A percentile compares a stretch with the other conserved stretches of the same genome.
Conservation (phyloP, 768 basidiomycete species). For the Butyriboletus loyo region DNA sequence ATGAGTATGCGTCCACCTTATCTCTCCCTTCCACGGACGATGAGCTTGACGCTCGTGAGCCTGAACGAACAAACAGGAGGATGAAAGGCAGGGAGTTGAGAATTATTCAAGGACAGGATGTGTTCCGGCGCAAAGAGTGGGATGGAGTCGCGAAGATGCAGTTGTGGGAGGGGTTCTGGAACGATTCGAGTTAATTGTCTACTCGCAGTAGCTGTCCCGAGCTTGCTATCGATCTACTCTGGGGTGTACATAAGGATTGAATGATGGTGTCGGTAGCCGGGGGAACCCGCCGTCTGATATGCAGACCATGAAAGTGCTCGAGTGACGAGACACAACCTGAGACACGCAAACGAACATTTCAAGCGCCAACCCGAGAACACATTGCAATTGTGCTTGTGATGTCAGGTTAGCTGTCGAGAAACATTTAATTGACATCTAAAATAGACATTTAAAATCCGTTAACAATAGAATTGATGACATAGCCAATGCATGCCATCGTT, state of each 20-base stretch:
- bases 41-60: constrained; percentile 63
- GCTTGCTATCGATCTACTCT: neutral
- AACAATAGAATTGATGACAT: too few species aligned
- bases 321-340: neutral
- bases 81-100: constrained; percentile 87
- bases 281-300: neutral
- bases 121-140: constrained; percentile 49
- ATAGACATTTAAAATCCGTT: too few species aligned
- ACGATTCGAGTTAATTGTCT: neutral
- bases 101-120: constrained; percentile 72
- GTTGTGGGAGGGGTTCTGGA: constrained; percentile 37
- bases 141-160: constrained; percentile 32
- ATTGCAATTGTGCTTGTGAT: neutral
- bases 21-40: constrained; percentile 70
- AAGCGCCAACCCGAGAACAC: neutral
- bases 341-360: neutral
- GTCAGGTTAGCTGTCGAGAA: neutral
- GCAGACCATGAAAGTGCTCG: neutral
- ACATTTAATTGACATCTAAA: neutral
- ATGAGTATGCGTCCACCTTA: constrained; percentile 44
- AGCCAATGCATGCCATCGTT: too few species aligned
- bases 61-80: constrained; percentile 61
- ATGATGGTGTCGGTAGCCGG: neutral
- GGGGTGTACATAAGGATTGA: neutral
- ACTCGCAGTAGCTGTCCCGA: too few species aligned